Evolutionary conservation across 2,329 filamentous ascomycete species (phyloP).

Genomic region (Aspergillus pseudonomiae): DNA sequence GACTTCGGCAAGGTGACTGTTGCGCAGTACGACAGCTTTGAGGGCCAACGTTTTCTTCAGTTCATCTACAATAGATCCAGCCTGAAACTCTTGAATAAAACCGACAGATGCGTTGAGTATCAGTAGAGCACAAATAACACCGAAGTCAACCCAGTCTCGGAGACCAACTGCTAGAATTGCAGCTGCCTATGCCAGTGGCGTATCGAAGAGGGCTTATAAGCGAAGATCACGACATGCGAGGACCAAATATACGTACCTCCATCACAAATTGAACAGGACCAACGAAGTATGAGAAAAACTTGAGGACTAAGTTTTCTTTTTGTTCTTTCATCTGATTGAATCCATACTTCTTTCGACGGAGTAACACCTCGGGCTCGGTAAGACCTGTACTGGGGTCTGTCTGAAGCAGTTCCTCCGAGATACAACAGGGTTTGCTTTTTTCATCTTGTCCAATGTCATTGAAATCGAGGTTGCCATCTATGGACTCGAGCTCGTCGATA

Average conservation of each 20-base stretch:
- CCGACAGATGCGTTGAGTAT: slow-evolving; percentile 83
- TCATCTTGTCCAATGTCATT: slow-evolving; percentile 62
- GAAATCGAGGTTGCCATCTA: slow-evolving; percentile 70
- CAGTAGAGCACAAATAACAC: slow-evolving; percentile 82
- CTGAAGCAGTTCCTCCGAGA: slow-evolving; percentile 75
- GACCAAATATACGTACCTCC: slow-evolving; percentile 63
- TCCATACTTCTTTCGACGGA: slow-evolving; percentile 71
- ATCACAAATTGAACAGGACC: slow-evolving; percentile 94
- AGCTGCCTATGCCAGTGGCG: slow-evolving; percentile 57
- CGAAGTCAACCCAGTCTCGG: slow-evolving; percentile 89
- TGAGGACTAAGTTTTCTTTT: slow-evolving; percentile 80
- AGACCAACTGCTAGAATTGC: slow-evolving; percentile 82
- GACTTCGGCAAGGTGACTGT: slow-evolving; percentile 75
- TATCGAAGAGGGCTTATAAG: not conserved
- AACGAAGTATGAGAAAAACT: slow-evolving; percentile 81
- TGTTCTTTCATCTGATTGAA: slow-evolving; percentile 91
- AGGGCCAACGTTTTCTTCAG: slow-evolving; percentile 88
- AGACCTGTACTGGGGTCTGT: slow-evolving; percentile 75
- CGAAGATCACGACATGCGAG: not conserved
- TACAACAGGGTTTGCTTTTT: slow-evolving; percentile 57
- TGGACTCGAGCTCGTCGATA: slow-evolving; percentile 77
- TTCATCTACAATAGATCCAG: slow-evolving; percentile 86
- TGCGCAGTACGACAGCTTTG: slow-evolving; percentile 84
- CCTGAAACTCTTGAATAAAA: slow-evolving; percentile 88
- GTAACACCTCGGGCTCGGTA: slow-evolving; percentile 68